These are phyloP conservation scores for Venturiaceae sp. DNA, from an alignment of 2,329 filamentous ascomycete genomes.

Conservation along the genomic window DNA sequence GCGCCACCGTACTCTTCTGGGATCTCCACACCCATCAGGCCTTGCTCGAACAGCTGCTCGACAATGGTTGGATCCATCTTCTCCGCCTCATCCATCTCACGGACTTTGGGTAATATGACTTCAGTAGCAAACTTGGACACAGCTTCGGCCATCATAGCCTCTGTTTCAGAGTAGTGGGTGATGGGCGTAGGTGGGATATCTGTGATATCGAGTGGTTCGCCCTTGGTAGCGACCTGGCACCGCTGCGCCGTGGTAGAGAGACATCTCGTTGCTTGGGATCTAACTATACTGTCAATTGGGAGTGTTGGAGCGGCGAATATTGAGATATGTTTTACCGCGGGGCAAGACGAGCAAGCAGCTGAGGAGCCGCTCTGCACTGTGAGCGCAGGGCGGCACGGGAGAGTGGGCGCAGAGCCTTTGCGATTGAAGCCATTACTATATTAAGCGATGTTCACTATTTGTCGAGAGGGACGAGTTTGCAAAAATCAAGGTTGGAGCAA, in stretches of 20 bases:
- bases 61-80: slow-evolving; percentile 81
- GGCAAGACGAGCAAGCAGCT: slow-evolving; percentile 4
- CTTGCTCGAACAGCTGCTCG: slow-evolving; percentile 93
- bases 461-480: not conserved
- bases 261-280: slow-evolving; percentile 18
- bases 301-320: not conserved
- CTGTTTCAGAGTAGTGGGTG: slow-evolving; percentile 82
- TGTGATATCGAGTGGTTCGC: slow-evolving; percentile 48
- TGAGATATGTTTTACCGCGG: slow-evolving; percentile 7
- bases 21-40: slow-evolving; percentile 94
- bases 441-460: not conserved
- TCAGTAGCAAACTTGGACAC: slow-evolving; percentile 89
- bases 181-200: slow-evolving; percentile 85
- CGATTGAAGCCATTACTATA: slow-evolving; percentile 37
- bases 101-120: slow-evolving; percentile 78
- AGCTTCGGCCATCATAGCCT: slow-evolving; percentile 78
- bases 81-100: slow-evolving; percentile 97
- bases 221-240: slow-evolving; percentile 23
- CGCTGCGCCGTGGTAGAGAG: slow-evolving; percentile 31
- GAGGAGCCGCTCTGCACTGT: slow-evolving; percentile 9
- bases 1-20: slow-evolving; percentile 94
- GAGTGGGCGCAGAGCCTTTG: slow-evolving; percentile 27
- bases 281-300: not conserved
- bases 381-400: slow-evolving; percentile 16
- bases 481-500: not conserved